Conservation (phyloP, 192 early-diverging fungal species). For the Globomyces pollinis-pini region DNA sequence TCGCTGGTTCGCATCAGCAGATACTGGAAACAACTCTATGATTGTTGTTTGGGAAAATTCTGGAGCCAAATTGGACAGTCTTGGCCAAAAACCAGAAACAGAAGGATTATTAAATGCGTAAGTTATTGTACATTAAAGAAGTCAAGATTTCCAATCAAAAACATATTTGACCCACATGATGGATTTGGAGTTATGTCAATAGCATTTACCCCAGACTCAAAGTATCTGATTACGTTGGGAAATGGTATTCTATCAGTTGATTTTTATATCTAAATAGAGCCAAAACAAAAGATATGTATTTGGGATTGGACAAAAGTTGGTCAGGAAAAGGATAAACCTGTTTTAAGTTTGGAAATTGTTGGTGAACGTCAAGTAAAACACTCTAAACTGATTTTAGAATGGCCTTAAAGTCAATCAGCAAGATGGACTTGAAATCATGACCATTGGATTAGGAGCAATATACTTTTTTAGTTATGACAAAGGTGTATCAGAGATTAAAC, state of each 20-base stretch:
- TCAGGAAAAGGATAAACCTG: slow-evolving; percentile 30
- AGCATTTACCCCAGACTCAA: slow-evolving; percentile 38
- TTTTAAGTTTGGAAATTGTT: slow-evolving; percentile 22
- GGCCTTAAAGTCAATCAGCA: slow-evolving; percentile 36
- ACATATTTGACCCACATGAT: slow-evolving; percentile 44
- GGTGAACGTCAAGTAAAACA: slow-evolving; percentile 36
- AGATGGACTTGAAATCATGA: slow-evolving; percentile 40
- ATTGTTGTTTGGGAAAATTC: slow-evolving; percentile 52
- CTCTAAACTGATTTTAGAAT: slow-evolving; percentile 2
- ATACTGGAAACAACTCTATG: slow-evolving; percentile 38
- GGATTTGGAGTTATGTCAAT: slow-evolving; percentile 33
- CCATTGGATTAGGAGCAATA: slow-evolving; percentile 27
- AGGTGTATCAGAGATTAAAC: slow-evolving; percentile 20
- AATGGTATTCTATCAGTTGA: slow-evolving; percentile 24
- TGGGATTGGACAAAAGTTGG: slow-evolving; percentile 55
- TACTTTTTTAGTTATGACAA: slow-evolving; percentile 39
- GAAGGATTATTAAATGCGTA: slow-evolving; percentile 16
- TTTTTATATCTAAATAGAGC: slow-evolving; percentile 21
- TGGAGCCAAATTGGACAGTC: slow-evolving; percentile 7
- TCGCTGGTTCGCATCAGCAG: slow-evolving; percentile 45
- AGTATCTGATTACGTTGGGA: slow-evolving; percentile 47
- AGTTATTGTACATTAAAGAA: no score
- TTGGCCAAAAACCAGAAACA: not conserved
- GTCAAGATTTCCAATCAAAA: slow-evolving; percentile 54
- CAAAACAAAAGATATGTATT: slow-evolving; percentile 33